Evolutionary conservation across 208 protist species (phyloP), one percentile per base, ranked within the genome.

Genomic region (Willaertia magna): DNA sequence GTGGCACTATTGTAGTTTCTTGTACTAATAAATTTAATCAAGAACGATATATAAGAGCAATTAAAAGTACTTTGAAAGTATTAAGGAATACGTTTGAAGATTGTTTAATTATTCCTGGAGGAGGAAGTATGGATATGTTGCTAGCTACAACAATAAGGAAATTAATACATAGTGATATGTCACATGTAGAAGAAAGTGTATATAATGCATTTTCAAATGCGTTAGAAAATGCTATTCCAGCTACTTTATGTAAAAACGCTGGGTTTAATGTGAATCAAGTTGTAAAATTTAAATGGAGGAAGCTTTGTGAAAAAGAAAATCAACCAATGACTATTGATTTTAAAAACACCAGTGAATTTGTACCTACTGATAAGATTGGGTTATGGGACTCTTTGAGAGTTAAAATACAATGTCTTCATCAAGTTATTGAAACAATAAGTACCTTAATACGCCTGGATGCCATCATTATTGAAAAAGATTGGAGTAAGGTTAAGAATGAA

Each of bases 31-130:
- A 11, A 9, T 12, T 67, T 34, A 22, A 9, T 30, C 12, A 67
- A 4, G 26, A 81, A 40, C 6, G 7, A 39, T 40, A 51, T 16
- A 26, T 12, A n/a, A n/a, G 22, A 12, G 14, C 51, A 4, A 47
- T 81, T 81, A 81, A 34, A n/a, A 42, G 30, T 9, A n/a, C 76
- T 2, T 26, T 81, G 7, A 81, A 81, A 40, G 39, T 81, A 14
- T 34, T 81, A 20, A 47, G 30, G 51, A 81, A 81, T 51, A 14
- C 44, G 34, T 81, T 40, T n/a, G 43, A 81, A 51, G 76, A 81
- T 81, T 81, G 76, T 81, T 18, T 51, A 3, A 81, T 81, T 81
- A n/a, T 42, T 26, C 76, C 76, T 46, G 76, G 76, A 16, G 76
- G 76, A 51, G 76, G 43, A 40, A 40, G 18, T 14, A 14, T 81